phyloP scores from a whole-genome alignment of 345 rosid species.

The Odontarrhena argentea region DNA sequence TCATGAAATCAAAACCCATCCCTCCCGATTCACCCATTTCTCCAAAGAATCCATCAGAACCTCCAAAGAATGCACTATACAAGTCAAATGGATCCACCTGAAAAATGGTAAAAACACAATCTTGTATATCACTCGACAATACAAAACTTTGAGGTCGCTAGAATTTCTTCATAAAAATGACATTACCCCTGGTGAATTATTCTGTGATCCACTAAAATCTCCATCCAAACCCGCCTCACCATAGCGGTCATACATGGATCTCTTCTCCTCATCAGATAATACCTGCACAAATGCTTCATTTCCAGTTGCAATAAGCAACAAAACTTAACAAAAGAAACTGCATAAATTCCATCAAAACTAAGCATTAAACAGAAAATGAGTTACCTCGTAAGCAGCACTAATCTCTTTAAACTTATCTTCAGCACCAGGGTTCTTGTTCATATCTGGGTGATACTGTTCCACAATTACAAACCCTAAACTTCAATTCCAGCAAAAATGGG shows the following conservation, averaged over 20 bases:
- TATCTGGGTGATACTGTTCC: conserved; percentile 87
- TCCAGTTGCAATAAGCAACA: conserved; percentile 35
- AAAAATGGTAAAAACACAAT: conserved; percentile 6
- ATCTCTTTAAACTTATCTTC: conserved; percentile 95
- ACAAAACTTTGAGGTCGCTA: neutral
- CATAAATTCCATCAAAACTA: conserved; percentile 3
- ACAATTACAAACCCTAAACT: conserved; percentile 28
- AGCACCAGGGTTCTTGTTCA: conserved; percentile 76
- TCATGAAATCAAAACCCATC: conserved; percentile 58
- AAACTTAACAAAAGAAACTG: neutral
- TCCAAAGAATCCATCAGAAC: conserved; percentile 70
- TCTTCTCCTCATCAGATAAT: conserved; percentile 90
- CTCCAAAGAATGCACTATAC: conserved; percentile 80
- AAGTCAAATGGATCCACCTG: conserved; percentile 92
- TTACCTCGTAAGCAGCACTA: conserved; percentile 97
- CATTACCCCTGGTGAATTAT: conserved; percentile 60
- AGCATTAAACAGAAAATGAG: neutral
- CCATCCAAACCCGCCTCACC: conserved; percentile 80
- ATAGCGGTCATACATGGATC: conserved; percentile 80
- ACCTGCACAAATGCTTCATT: conserved; percentile 66
- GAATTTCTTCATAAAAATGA: neutral
- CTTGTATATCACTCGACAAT: neutral
- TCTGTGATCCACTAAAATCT: conserved; percentile 54
- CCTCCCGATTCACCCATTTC: conserved; percentile 59
- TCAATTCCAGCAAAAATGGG: neutral